Evolutionary conservation across 2,329 filamentous ascomycete species (phyloP), one percentile per base, ranked within the genome.

Genomic region (Curvularia lunata): DNA sequence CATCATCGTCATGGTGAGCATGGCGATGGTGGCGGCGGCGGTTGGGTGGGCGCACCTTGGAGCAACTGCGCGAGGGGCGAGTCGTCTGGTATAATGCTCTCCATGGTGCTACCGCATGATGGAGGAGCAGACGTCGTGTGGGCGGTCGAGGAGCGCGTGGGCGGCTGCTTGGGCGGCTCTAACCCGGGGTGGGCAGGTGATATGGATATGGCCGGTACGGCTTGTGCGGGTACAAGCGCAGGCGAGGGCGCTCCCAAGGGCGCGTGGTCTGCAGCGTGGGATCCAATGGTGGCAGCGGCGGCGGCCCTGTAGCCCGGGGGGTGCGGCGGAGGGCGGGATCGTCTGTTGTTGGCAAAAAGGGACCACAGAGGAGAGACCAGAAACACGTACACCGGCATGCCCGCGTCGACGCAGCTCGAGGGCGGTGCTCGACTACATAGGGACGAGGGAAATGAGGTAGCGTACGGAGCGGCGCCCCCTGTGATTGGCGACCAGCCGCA

Each of bases 1-100:
- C 48, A 45, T 47, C 10, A 30, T 18, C 18, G 32, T 40, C 28
- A 41, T 10, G 21, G 19, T 27, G 12, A 43, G 25, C 37, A 47
- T 16, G 19, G 23, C 16, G 13, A 25, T 27, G 21, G 40, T 42
- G 21, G 40, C 9, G 40, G 41, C 8, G 13, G 41, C 5, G 6
- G 41, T 43, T 13, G 42, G 16, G 13, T 4, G 6, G 23, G 32
- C 54, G 42, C 50, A 57, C 93, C 92, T 86, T 93, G 89, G 69
- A 97, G 87, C 80, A 95, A 95, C 72, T 91, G 88, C 75, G 92
- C 92, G 79, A 97, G 84, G 69, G 93, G 93, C 75, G 91, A 91
- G 80, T 92, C 88, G 80, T 95, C 87, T 79, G 90, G 91, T 69
- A 97, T 87, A 70, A 97, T 84, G 72, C 90, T 87, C 85, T 97